A percentile compares a stretch with the other conserved stretches of the same genome.
Evolutionary conservation across 192 early-diverging fungal genomes (phyloP).

Genomic region (Backusella tuberculispora): DNA sequence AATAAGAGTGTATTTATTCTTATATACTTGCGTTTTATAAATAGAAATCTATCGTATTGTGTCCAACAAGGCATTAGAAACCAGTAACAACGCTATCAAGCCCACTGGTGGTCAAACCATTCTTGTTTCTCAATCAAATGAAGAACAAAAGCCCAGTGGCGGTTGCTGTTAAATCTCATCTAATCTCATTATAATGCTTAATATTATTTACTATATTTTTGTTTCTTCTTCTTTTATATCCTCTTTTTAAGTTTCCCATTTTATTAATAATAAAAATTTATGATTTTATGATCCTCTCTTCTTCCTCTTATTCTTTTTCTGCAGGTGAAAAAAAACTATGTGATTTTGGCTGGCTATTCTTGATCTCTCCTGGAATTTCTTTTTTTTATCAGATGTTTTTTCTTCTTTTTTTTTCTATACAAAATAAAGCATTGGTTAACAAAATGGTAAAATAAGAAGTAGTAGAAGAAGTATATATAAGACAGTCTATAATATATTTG

Average conservation of each 20-base stretch:
- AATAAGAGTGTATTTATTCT: not conserved
- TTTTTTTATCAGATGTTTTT: too few species aligned
- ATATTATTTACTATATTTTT: not conserved
- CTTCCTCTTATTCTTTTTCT: not conserved
- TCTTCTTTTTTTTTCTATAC: too few species aligned
- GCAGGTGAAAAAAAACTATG: conserved; percentile 9
- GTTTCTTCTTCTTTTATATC: not conserved
- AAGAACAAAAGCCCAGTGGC: conserved; percentile 60
- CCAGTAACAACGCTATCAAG: conserved; percentile 66
- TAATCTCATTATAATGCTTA: not conserved
- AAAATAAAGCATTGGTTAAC: too few species aligned
- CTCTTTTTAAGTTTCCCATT: not conserved
- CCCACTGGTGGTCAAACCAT: conserved; percentile 75
- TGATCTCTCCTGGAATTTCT: not conserved
- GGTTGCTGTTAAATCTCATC: conserved; percentile 60
- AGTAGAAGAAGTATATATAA: too few species aligned
- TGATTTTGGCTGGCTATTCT: not conserved
- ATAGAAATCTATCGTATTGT: conserved; percentile 95
- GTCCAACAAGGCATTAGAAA: conserved; percentile 94
- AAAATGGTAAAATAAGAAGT: too few species aligned
- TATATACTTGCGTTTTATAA: conserved; percentile 10
- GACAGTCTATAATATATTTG: too few species aligned
- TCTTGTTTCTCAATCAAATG: conserved; percentile 61
- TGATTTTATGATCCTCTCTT: not conserved
- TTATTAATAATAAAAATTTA: not conserved